Percentiles rank a stretch among this genome's conserved stretches.
Evolutionary conservation across 495 filamentous ascomycete species (phyloP).

Genomic region (Chlorociboria aeruginascens): DNA sequence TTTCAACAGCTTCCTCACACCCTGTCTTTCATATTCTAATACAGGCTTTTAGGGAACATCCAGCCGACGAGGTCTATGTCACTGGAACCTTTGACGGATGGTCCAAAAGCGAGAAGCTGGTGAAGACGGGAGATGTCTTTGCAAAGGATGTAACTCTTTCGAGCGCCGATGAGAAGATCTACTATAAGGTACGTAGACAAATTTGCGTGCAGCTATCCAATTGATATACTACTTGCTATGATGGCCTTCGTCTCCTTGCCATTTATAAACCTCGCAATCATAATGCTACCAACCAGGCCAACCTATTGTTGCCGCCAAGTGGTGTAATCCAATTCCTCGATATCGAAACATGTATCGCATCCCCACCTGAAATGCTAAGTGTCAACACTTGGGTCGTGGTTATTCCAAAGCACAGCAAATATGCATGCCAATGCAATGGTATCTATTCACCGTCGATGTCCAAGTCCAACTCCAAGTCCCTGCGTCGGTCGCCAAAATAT

Average conservation of each 20-base stretch:
- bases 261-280: no score
- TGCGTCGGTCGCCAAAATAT: no score
- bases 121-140: slow-evolving; percentile 57
- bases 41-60: slow-evolving; percentile 46
- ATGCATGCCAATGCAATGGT: no score
- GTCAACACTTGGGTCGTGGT: no score
- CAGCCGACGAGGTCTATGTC: slow-evolving; percentile 78
- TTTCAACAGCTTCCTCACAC: neutral
- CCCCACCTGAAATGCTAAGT: no score
- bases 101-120: slow-evolving; percentile 70
- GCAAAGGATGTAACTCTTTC: slow-evolving; percentile 68
- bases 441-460: no score
- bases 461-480: no score
- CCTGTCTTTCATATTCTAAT: neutral
- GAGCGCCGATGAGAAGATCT: slow-evolving; percentile 49
- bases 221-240: neutral
- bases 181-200: slow-evolving; percentile 57
- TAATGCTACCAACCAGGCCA: no score
- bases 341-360: no score
- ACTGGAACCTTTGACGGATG: slow-evolving; percentile 95
- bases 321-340: no score
- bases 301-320: neutral
- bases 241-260: no score
- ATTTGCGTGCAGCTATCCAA: neutral
- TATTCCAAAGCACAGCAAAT: no score